Evolutionary conservation across 1,284 basidiomycete species (phyloP), one percentile per base, ranked within the genome.

Genomic region (Ceratobasidium sp.): DNA sequence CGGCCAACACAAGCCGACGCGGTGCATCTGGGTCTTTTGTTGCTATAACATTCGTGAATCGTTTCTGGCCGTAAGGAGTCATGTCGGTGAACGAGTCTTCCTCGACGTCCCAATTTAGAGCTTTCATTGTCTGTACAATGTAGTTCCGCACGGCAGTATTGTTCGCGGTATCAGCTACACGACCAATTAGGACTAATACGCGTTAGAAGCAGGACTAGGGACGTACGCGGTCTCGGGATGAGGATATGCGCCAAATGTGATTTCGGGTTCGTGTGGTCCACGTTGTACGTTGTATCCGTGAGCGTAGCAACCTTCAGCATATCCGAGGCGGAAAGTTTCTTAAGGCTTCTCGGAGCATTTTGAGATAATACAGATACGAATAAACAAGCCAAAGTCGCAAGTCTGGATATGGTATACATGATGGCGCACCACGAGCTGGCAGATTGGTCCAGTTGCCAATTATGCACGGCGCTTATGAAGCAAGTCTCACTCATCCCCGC

Each of bases 21-120:
- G 90, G 81, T 0, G 96, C 94, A n/a, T 82, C 80, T 3, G 91
- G 90, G 75, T 98, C 91, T 77, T 98, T 96, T 15, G 97, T 99
- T 43, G 95, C 93, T 73, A 99, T 88, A 55, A 98, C 83, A 80
- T 99, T 99, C 25, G 88, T 91, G 78, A 99, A 97, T 35, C 82
- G 82, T 73, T 88, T 91, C 49, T 78, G 75, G 6, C 97, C 97
- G 72, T 91, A 85, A 0, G 97, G 97, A 0, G 97, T 99, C n/a
- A 80, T 77, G 57, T 83, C 87, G 2, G 82, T 86, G 80, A 97
- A 98, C 31, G 82, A 80, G 75, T 96, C 93, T 76, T 89, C 85
- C 76, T 95, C 92, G 49, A 94, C 81, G 72, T 93, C 85, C 94
- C 94, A 96, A n/a, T 90, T 83, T 45, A 95, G 81, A 20, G 81